Percentiles rank a stretch among this genome's conserved stretches.
These are phyloP conservation scores for Boletus patriciae DNA, from an alignment of 768 basidiomycete species.

Conservation along the genomic window DNA sequence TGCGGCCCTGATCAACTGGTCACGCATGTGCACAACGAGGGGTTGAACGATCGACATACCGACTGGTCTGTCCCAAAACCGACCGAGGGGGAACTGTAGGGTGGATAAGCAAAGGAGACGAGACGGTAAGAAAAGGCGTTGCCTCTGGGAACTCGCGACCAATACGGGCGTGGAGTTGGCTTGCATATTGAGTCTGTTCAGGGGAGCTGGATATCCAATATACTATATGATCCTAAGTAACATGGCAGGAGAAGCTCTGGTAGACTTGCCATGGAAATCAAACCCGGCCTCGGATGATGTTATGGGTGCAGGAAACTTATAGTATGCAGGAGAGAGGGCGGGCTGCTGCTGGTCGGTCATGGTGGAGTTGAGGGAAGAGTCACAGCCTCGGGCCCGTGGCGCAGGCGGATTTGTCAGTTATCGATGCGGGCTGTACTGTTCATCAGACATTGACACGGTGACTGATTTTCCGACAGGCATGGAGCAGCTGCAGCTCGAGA, in stretches of 20 bases:
- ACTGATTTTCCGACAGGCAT: no score
- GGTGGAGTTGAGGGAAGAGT: no score
- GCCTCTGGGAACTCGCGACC: constrained; percentile 71
- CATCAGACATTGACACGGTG: no score
- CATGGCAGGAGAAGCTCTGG: fast-evolving
- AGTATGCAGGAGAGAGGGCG: constrained; percentile 50
- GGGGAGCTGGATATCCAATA: constrained; percentile 56
- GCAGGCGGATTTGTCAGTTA: no score
- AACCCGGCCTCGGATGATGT: constrained; percentile 56
- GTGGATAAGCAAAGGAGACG: not conserved
- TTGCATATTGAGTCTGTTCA: constrained; percentile 48
- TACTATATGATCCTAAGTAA: constrained; percentile 38
- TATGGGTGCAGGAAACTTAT: constrained; percentile 56
- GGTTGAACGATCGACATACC: constrained; percentile 40
- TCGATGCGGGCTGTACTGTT: no score
- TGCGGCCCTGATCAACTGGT: constrained; percentile 51
- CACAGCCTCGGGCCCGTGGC: no score
- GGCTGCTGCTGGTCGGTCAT: constrained; percentile 5
- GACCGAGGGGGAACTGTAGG: constrained; percentile 57
- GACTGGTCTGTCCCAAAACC: constrained; percentile 60
- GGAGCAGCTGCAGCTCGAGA: no score
- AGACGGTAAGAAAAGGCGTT: not conserved
- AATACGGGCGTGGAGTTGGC: constrained; percentile 57
- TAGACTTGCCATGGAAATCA: constrained; percentile 65
- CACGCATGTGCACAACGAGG: not conserved